phyloP scores from a whole-genome alignment of 2,329 filamentous ascomycete species.

The Calonectria hawksworthii region DNA sequence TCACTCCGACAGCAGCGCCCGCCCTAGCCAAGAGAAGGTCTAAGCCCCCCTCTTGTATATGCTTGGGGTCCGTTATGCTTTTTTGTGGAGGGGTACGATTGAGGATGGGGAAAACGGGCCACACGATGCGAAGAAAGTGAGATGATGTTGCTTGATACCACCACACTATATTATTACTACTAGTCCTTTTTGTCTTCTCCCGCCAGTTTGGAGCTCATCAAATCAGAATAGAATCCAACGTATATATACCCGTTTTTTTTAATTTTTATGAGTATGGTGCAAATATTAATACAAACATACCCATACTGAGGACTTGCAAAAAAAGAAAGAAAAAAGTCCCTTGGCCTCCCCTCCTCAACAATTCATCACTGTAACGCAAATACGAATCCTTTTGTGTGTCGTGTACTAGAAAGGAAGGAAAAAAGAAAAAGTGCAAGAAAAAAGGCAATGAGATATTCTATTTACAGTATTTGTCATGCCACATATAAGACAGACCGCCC shows the following conservation, averaged over 20 bases:
- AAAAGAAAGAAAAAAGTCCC: not conserved
- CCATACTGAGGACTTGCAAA: not conserved
- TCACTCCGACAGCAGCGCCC: constrained; percentile 39
- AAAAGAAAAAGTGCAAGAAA: not conserved
- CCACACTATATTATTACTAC: constrained; percentile 10
- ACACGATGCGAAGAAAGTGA: constrained; percentile 15
- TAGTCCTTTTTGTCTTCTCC: not conserved
- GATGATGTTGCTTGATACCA: constrained; percentile 26
- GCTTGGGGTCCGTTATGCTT: not conserved
- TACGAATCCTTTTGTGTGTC: not conserved
- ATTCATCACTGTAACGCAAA: not conserved
- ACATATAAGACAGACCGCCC: constrained; percentile 9
- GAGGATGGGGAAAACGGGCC: not conserved
- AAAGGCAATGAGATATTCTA: not conserved
- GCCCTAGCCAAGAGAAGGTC: constrained; percentile 50
- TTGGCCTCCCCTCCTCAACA: not conserved
- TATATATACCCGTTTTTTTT: constrained; percentile 18
- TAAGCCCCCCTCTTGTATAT: not conserved
- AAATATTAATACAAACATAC: not conserved
- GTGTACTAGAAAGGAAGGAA: not conserved
- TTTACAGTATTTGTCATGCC: not conserved
- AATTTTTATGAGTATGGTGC: constrained; percentile 4
- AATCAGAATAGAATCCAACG: constrained; percentile 20
- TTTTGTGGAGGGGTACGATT: not conserved
- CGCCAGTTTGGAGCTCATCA: constrained; percentile 2